Conservation (phyloP, 108 stramenopile genomes). For the Cylindrotheca fusiformis region DNA sequence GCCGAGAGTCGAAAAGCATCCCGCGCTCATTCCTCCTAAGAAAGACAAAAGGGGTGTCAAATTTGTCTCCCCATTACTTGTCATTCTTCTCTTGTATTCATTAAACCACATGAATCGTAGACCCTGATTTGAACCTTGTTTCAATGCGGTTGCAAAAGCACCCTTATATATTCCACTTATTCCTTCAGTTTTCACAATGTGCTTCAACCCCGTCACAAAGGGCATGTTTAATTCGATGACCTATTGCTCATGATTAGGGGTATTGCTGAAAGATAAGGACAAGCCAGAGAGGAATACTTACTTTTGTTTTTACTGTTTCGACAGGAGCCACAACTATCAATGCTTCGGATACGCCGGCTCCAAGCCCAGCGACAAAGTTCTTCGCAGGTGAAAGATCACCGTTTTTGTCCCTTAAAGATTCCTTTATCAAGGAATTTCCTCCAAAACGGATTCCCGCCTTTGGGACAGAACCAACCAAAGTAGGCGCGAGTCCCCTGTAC, state of each 20-base stretch:
- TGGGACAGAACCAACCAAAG: constrained; percentile 85
- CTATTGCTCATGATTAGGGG: no score
- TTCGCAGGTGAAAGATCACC: constrained; percentile 86
- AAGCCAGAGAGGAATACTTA: no score
- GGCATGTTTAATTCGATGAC: constrained; percentile 85
- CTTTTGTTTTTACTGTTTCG: constrained; percentile 97
- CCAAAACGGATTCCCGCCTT: constrained; percentile 99
- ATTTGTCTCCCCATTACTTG: constrained; percentile 67
- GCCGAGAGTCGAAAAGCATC: constrained; percentile 94
- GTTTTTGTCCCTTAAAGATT: constrained; percentile 67
- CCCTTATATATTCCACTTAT: constrained; percentile 95
- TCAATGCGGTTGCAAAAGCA: constrained; percentile 88
- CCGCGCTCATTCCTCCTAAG: constrained; percentile 96
- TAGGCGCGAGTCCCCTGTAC: constrained; percentile 92
- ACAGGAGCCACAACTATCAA: constrained; percentile 94
- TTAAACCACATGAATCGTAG: constrained; percentile 98
- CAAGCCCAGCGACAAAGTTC: constrained; percentile 92
- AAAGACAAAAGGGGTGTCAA: constrained; percentile 82
- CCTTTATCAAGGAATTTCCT: constrained; percentile 84
- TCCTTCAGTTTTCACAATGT: constrained; percentile 89
- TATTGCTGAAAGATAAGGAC: no score
- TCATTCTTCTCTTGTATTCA: constrained; percentile 88
- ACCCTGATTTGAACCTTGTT: constrained; percentile 97
- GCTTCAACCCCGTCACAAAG: constrained; percentile 78
- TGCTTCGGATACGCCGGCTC: constrained; percentile 93